A percentile compares a stretch with the other conserved stretches of the same genome.
Conservation (phyloP, 2,329 filamentous ascomycete species). For the Phialophora verrucosa region DNA sequence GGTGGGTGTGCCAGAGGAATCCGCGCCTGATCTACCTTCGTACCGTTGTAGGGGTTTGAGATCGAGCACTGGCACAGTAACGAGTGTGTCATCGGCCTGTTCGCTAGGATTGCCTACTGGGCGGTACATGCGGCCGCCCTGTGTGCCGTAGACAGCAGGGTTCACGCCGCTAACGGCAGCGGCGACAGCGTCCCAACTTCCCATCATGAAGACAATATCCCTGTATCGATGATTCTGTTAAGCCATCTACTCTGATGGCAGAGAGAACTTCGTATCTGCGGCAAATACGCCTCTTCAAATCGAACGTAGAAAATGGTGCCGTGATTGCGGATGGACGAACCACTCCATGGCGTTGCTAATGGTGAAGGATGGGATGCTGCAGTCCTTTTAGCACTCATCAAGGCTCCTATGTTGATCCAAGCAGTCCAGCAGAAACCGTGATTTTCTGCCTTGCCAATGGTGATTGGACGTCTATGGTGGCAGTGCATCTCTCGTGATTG, state of each 20-base stretch:
- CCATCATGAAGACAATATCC: background rate
- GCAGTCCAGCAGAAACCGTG: background rate
- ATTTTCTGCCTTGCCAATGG: background rate
- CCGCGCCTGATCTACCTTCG: background rate
- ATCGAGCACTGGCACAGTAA: slow-evolving; percentile 34
- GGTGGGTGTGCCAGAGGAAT: background rate
- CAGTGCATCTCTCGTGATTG: slow-evolving; percentile 3
- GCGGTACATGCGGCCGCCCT: background rate
- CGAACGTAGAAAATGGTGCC: background rate
- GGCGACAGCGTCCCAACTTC: slow-evolving; percentile 12
- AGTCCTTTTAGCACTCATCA: background rate
- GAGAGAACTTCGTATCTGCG: background rate
- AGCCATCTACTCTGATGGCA: background rate
- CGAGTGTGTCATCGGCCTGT: slow-evolving; percentile 31
- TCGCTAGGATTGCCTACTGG: slow-evolving; percentile 15
- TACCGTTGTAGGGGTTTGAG: slow-evolving; percentile 8
- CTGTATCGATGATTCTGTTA: background rate
- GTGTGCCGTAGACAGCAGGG: slow-evolving; percentile 6
- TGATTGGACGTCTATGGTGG: background rate
- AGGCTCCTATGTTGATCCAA: background rate
- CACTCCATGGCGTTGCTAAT: background rate
- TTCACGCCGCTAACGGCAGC: slow-evolving; percentile 9
- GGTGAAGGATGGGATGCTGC: background rate
- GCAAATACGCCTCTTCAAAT: background rate
- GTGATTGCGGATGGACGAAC: background rate